Evolutionary conservation across 352 stramenopile genomes (phyloP).

Genomic region (Globisporangium carolinianum): DNA sequence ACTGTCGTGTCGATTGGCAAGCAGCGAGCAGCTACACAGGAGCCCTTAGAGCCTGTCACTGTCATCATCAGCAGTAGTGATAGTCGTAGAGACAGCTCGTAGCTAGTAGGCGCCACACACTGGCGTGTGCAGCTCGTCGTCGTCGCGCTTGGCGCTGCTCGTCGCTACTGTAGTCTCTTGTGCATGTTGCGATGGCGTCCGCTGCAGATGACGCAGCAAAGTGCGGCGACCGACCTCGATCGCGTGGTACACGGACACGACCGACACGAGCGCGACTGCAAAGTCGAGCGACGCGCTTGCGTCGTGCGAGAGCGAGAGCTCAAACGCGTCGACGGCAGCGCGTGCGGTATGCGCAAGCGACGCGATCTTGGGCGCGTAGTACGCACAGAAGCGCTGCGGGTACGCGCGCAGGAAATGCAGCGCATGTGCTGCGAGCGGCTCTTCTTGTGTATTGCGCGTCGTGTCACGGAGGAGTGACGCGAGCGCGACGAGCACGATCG

Average conservation of each 20-base stretch:
- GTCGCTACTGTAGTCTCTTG: background rate
- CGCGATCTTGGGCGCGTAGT: conserved; percentile 13
- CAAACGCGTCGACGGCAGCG: background rate
- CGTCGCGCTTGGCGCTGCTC: background rate
- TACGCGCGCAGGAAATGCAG: conserved; percentile 8
- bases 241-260: conserved; percentile 12
- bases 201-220: background rate
- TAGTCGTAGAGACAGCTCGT: background rate
- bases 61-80: background rate
- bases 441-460: background rate
- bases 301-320: conserved; percentile 10
- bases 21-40: background rate
- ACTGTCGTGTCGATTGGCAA: background rate
- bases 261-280: conserved; percentile 11
- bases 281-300: conserved; percentile 10
- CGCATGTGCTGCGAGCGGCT: background rate
- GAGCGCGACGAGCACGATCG: conserved; percentile 1
- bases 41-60: background rate
- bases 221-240: conserved; percentile 8
- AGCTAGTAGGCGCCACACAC: conserved; percentile 1
- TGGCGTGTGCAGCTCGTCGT: background rate
- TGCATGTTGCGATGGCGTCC: background rate
- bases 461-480: background rate
- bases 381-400: conserved; percentile 12
- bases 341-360: background rate